Conservation (phyloP, 306 rosid species). For the Elaeagnus macrophylla region DNA sequence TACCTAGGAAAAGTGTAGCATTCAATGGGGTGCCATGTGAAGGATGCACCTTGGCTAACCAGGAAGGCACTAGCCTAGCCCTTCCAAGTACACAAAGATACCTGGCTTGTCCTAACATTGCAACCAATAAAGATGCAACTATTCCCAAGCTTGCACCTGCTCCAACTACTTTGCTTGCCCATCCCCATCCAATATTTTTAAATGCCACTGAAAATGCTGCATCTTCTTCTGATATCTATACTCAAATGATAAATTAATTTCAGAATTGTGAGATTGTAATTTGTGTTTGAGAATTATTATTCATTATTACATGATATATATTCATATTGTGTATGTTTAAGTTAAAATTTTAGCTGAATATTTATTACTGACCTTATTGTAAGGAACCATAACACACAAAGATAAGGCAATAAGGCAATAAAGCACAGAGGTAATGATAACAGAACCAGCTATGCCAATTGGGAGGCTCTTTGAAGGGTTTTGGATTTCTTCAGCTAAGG, state of each 20-base stretch:
- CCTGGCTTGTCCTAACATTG: slow-evolving; percentile 94
- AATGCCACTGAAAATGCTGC: slow-evolving; percentile 70
- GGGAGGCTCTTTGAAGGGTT: slow-evolving; percentile 69
- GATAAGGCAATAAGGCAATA: slow-evolving; percentile 88
- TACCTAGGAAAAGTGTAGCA: slow-evolving; percentile 76
- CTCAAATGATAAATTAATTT: too few species aligned
- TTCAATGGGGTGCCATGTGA: slow-evolving; percentile 85
- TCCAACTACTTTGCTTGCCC: slow-evolving; percentile 84
- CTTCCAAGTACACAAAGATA: slow-evolving; percentile 92
- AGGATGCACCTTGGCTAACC: slow-evolving; percentile 91
- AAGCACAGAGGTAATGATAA: slow-evolving; percentile 62
- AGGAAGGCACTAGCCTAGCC: slow-evolving; percentile 68
- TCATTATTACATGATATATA: not conserved
- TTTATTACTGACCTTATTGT: too few species aligned
- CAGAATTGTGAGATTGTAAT: too few species aligned
- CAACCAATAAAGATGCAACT: slow-evolving; percentile 81
- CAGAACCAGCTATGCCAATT: slow-evolving; percentile 83
- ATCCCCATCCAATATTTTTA: slow-evolving; percentile 60
- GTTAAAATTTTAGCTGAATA: too few species aligned
- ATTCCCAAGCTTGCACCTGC: slow-evolving; percentile 73
- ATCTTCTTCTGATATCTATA: slow-evolving; percentile 40
- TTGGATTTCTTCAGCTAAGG: slow-evolving; percentile 87
- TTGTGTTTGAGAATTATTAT: too few species aligned
- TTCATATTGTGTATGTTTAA: too few species aligned
- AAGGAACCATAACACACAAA: slow-evolving; percentile 75